Base-by-base conservation (phyloP, 2,329 filamentous ascomycete species). In the Paramyrothecium sp. region DNA sequence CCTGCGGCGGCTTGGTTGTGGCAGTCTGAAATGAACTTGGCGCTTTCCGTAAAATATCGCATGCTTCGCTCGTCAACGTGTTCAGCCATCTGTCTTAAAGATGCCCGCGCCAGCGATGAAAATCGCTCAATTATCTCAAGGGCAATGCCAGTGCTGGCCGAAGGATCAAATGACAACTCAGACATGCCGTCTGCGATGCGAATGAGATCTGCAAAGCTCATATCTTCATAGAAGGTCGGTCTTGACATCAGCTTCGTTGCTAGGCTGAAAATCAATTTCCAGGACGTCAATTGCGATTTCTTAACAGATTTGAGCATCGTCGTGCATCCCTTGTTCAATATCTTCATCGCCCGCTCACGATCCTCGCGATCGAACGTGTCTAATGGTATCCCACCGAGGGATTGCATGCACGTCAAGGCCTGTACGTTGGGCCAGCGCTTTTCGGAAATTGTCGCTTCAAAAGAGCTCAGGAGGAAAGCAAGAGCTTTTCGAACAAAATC, bases 151-250 rank as follows among this genome's bases (percentile, higher is more conserved):
- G 68, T 63, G 30, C 66, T 58, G 2, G 58, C 59, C 3, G 66
- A 57, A 7, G 63, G 56, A 47, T 68, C 67, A 33, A 62, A 61
- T 17, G 63, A 65, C 21, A 72, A 46, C 38, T 56, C 60, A 10
- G 70, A 69, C 57, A 74, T 61, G 7, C 67, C 65, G 41, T 74
- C 67, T 2, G 74, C 74, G 10, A 73, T 59, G 5, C 68, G 65
- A 2, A 71, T 65, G 5, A 76, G 67, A 54, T 75, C 66, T 1
- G 64, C 60, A 53, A 78, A 84, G 2, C 58, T 65, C 70, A 83
- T 76, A 0, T 67, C 71, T 60, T 80, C 71, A 61, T 84, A 81
- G 56, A 82, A 82, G 0, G 80, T 82, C 1, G 81, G 75, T n/a
- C 75, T 73, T 5, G 69, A 66, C 76, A 83, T 81, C 22, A 84